Percentiles rank a stretch among this genome's conserved stretches.
Evolutionary conservation across 2,329 filamentous ascomycete genomes (phyloP).

Genomic region (Fusarium sp.): DNA sequence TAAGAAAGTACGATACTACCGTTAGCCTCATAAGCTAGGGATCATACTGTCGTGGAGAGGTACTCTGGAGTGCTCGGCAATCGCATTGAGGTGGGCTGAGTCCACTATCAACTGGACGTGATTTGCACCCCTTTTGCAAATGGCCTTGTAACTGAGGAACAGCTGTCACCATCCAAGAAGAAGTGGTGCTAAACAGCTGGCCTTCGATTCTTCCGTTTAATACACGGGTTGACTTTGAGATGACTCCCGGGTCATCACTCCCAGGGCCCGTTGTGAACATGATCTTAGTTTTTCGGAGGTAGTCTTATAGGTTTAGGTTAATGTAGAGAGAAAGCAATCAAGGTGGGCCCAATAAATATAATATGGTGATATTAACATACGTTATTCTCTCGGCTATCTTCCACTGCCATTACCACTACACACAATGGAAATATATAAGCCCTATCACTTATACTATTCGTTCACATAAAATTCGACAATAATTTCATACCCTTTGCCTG

Average conservation of each 20-base stretch:
- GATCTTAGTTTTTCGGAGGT: neutral
- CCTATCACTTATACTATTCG: neutral
- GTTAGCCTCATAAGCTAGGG: neutral
- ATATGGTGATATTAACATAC: neutral
- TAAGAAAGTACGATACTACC: too few relatives aligned
- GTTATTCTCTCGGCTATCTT: neutral
- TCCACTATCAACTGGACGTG: neutral
- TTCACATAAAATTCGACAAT: neutral
- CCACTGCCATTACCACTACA: neutral
- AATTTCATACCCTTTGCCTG: neutral
- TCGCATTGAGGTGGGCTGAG: neutral
- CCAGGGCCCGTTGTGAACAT: neutral
- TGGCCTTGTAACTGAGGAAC: neutral
- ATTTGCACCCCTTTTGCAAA: neutral
- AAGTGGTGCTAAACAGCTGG: neutral
- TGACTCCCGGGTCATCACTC: neutral
- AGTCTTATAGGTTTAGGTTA: neutral
- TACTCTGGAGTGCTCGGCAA: neutral
- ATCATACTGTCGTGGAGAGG: neutral
- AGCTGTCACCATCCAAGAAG: neutral
- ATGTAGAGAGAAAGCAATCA: neutral
- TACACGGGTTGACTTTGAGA: neutral
- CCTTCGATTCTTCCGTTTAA: neutral
- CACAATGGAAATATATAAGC: neutral
- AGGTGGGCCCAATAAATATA: neutral